Base-by-base conservation (phyloP, 345 rosid species). In the Populus pruinosa region DNA sequence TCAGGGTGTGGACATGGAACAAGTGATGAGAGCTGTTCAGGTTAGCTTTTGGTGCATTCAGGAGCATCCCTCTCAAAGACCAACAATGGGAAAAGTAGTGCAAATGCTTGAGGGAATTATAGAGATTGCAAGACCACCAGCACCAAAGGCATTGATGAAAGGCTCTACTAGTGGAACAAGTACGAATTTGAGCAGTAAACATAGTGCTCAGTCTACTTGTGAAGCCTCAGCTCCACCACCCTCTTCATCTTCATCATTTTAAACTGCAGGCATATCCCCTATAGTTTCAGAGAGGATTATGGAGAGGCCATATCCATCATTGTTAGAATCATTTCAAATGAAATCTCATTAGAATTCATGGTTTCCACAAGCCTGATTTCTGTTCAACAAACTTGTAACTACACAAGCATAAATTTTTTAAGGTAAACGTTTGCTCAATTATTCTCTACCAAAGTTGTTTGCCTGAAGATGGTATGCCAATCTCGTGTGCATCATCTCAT, bases 121-220 rank as follows among this genome's bases (percentile, higher is more conserved):
- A 0, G 86, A 76, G 75, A 86, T 88, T 69, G 78, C 62, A 81
- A 88, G 59, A 43, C 92, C 93, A 23, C 90, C 91, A 1, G 66
- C 85, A 21, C 91, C 90, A 36, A 85, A 79, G 67, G 80, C 83
- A 20, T 53, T 81, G 6, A 72, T 73, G 4, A 87, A 84, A 69
- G 82, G 44, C 2, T 79, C 86, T 13, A 18, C 41, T 8, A 35
- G 84, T 50, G 87, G 87, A 71, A 83, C 81, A 61, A 83, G 86
- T 82, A 66, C 39, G 50, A 84, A 63, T 69, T 16, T 78, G 39
- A 86, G 87, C 82, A 74, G 7, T 49, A 16, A 49, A 49, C 7
- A 49, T 16, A 5, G 74, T 25, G 79, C 50, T 10, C 76, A 77
- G 13, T 86, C 91, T 35, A 80, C 89, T 23, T 68, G 66, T 75